Percentiles rank a stretch among this genome's conserved stretches.
Conservation (phyloP, 495 filamentous ascomycete species). For the Daldinia decipiens region DNA sequence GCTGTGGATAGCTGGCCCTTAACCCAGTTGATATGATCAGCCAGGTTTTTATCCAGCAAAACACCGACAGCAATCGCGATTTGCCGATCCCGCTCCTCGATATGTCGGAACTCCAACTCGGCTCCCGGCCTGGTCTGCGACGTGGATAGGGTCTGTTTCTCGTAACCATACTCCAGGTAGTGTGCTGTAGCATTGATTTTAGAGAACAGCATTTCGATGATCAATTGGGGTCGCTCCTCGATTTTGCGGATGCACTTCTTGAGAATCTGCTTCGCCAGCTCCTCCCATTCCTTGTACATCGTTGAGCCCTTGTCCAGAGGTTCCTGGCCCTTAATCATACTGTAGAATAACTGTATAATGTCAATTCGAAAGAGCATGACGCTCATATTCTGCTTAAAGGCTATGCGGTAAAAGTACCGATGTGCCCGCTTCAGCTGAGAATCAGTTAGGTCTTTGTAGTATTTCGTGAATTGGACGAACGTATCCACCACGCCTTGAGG, state of each 20-base stretch:
- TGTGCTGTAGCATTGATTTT: slow-evolving; percentile 85
- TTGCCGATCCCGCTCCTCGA: slow-evolving; percentile 70
- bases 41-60: slow-evolving; percentile 78
- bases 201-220: slow-evolving; percentile 91
- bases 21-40: slow-evolving; percentile 82
- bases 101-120: slow-evolving; percentile 82
- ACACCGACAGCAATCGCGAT: slow-evolving; percentile 81
- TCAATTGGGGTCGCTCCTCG: slow-evolving; percentile 80
- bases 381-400: slow-evolving; percentile 91
- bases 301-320: slow-evolving; percentile 71
- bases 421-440: slow-evolving; percentile 92
- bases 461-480: slow-evolving; percentile 81
- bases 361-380: slow-evolving; percentile 90
- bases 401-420: slow-evolving; percentile 93
- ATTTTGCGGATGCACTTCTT: slow-evolving; percentile 81
- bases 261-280: slow-evolving; percentile 82
- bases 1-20: slow-evolving; percentile 74
- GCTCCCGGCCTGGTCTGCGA: slow-evolving; percentile 67
- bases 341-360: slow-evolving; percentile 86
- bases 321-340: slow-evolving; percentile 91
- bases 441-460: slow-evolving; percentile 81
- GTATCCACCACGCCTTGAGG: slow-evolving; percentile 88
- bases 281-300: slow-evolving; percentile 90
- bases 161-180: slow-evolving; percentile 90
- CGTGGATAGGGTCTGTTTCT: slow-evolving; percentile 75